phyloP scores from a whole-genome alignment of 495 filamentous ascomycete genomes.

The Baudoinia panamericana region DNA sequence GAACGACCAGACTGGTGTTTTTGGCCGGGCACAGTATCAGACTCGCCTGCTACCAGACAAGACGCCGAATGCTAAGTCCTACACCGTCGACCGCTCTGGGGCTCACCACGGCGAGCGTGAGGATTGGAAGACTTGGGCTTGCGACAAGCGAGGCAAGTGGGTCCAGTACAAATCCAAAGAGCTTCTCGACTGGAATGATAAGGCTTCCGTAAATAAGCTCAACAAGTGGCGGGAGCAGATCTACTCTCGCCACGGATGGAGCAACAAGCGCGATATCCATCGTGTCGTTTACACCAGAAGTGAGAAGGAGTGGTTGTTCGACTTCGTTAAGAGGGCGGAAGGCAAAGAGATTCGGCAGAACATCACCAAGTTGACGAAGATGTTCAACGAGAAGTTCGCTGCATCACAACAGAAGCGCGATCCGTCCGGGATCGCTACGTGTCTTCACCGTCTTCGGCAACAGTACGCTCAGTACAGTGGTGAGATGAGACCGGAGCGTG shows the following conservation, averaged over 20 bases:
- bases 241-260: conserved; percentile 4
- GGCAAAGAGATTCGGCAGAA: too few species aligned
- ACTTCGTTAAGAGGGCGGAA: background rate
- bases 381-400: too few species aligned
- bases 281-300: background rate
- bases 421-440: too few species aligned
- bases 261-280: background rate
- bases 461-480: too few species aligned
- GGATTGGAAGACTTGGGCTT: conserved; percentile 1
- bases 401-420: too few species aligned
- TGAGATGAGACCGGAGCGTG: too few species aligned
- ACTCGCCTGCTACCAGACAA: conserved; percentile 2
- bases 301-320: background rate
- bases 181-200: conserved; percentile 2
- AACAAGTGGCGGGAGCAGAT: conserved; percentile 13
- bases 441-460: too few species aligned
- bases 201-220: background rate
- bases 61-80: background rate
- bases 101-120: background rate
- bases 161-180: background rate
- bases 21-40: conserved; percentile 5
- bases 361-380: too few species aligned
- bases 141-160: conserved; percentile 3
- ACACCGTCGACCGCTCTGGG: conserved; percentile 5
- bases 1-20: conserved; percentile 7